Evolutionary conservation across 1,284 basidiomycete genomes (phyloP).

Genomic region (Marasmius fiardii): DNA sequence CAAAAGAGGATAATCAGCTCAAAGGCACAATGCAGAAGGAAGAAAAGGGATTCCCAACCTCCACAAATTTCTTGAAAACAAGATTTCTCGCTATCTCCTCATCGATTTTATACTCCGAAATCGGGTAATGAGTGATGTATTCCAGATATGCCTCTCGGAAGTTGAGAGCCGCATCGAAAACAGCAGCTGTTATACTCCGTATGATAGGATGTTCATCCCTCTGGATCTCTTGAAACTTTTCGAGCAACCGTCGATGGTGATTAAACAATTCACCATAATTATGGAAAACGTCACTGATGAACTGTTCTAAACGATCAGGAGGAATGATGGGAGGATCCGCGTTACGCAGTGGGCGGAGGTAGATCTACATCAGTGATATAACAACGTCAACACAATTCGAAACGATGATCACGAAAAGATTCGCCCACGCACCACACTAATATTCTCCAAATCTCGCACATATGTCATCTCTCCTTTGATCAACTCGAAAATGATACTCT

Average conservation of each 20-base stretch:
- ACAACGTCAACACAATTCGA: constrained; percentile 1
- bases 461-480: constrained; percentile 97
- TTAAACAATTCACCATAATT: constrained; percentile 81
- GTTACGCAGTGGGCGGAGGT: constrained; percentile 69
- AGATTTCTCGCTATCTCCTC: constrained; percentile 83
- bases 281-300: constrained; percentile 91
- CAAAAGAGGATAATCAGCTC: not conserved
- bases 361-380: constrained; percentile 60
- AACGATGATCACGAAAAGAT: constrained; percentile 2
- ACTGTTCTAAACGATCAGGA: constrained; percentile 67
- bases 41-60: constrained; percentile 35
- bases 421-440: constrained; percentile 63
- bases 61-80: constrained; percentile 79
- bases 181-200: constrained; percentile 79
- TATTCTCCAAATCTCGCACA: constrained; percentile 88
- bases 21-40: not conserved
- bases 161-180: constrained; percentile 87
- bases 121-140: constrained; percentile 92
- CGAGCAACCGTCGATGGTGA: constrained; percentile 73
- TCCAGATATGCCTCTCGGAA: constrained; percentile 93
- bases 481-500: constrained; percentile 91
- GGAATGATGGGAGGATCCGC: constrained; percentile 79
- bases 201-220: constrained; percentile 87
- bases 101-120: constrained; percentile 88
- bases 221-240: constrained; percentile 83